phyloP scores from a whole-genome alignment of 2,329 filamentous ascomycete genomes.

The Trichoderma gracile region DNA sequence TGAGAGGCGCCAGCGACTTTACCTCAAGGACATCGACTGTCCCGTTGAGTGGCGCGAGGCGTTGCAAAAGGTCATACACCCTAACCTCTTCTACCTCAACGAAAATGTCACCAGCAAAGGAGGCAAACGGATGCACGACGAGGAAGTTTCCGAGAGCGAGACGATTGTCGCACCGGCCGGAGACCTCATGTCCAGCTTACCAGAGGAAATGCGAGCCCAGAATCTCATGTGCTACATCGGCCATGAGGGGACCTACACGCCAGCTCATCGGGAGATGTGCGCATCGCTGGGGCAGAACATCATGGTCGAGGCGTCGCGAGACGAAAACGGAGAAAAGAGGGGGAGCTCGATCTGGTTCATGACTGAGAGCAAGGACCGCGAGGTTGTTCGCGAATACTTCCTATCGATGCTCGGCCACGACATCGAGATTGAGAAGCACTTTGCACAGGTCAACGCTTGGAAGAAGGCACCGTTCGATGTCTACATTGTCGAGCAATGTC shows the following conservation, averaged over 20 bases:
- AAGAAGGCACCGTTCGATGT: conserved; percentile 91
- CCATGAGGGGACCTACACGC: conserved; percentile 95
- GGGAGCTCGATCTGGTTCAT: conserved; percentile 98
- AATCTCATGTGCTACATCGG: conserved; percentile 99
- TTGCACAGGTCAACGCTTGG: conserved; percentile 94
- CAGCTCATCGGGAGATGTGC: conserved; percentile 96
- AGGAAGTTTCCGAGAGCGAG: conserved; percentile 49
- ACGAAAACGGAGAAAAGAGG: conserved; percentile 71
- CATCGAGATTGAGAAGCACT: conserved; percentile 95
- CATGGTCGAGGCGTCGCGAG: conserved; percentile 87
- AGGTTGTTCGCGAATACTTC: conserved; percentile 91
- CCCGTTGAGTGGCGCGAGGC: conserved; percentile 83
- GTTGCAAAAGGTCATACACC: conserved; percentile 74
- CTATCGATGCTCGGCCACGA: conserved; percentile 91
- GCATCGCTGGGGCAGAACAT: conserved; percentile 95
- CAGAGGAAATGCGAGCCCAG: conserved; percentile 82
- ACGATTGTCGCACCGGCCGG: conserved; percentile 71
- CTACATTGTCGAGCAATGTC: conserved; percentile 86
- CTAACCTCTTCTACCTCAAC: conserved; percentile 86
- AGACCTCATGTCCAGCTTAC: conserved; percentile 92
- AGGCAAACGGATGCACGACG: conserved; percentile 39
- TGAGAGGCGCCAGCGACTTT: conserved; percentile 79
- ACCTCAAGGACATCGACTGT: conserved; percentile 96
- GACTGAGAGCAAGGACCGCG: conserved; percentile 92
- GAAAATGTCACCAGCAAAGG: conserved; percentile 60